A percentile compares a stretch with the other conserved stretches of the same genome.
Conservation (phyloP, 2,329 filamentous ascomycete genomes). For the Fusarium phyllophilum region DNA sequence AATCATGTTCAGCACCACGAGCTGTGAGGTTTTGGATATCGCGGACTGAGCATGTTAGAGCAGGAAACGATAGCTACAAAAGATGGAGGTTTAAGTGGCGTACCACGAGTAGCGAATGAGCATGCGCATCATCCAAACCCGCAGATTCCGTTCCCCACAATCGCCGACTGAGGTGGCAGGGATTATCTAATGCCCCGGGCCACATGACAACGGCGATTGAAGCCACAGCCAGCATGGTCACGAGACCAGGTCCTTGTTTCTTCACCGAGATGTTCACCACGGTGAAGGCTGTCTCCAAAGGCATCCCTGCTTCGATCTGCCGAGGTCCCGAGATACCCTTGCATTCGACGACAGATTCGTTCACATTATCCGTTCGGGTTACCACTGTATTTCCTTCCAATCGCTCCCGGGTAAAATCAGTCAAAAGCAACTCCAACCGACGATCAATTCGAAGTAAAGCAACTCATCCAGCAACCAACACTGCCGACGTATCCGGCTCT, state of each 20-base stretch:
- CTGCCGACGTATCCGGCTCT: conserved; percentile 16
- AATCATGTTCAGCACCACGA: conserved; percentile 33
- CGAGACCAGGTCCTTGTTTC: background rate
- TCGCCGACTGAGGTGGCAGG: conserved; percentile 6
- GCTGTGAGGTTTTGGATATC: conserved; percentile 18
- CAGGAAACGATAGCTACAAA: conserved; percentile 20
- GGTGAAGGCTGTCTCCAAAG: conserved; percentile 8
- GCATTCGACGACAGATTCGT: conserved; percentile 4
- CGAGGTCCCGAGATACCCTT: conserved; percentile 24
- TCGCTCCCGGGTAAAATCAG: conserved; percentile 13
- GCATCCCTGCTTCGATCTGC: conserved; percentile 24
- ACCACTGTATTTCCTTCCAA: conserved; percentile 8
- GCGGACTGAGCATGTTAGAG: conserved; percentile 41
- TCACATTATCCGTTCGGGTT: conserved; percentile 6
- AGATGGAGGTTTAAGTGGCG: conserved; percentile 4
- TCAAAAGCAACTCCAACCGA: background rate
- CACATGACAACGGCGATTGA: conserved; percentile 13
- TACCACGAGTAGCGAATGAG: conserved; percentile 30
- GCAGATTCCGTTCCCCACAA: conserved; percentile 15
- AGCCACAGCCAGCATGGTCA: conserved; percentile 8
- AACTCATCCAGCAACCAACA: background rate
- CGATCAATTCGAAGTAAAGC: background rate
- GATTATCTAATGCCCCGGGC: conserved; percentile 21
- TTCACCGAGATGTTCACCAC: conserved; percentile 21
- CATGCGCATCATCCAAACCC: conserved; percentile 9